phyloP scores from a whole-genome alignment of 2,329 filamentous ascomycete species.

The Malbranchea zuffiana region DNA sequence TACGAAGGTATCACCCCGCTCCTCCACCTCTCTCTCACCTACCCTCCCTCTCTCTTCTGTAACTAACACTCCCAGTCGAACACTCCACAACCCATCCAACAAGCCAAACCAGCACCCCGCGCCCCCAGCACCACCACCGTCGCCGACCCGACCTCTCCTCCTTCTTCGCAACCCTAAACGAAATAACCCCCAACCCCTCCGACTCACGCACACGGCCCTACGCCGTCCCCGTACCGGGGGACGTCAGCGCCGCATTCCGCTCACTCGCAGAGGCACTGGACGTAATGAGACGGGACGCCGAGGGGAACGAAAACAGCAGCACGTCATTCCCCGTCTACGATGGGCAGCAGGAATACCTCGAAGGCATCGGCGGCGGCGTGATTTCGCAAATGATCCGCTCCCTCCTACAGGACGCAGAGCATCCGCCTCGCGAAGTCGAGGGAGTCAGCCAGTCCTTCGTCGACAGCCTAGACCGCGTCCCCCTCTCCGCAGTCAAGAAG shows the following conservation, averaged over 20 bases:
- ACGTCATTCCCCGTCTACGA: conserved; percentile 30
- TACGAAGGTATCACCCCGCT: conserved; percentile 27
- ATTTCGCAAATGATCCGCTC: conserved; percentile 46
- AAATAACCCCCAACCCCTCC: conserved; percentile 44
- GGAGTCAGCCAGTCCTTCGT: conserved; percentile 53
- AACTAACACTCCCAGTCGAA: conserved; percentile 25
- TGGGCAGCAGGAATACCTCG: conserved; percentile 34
- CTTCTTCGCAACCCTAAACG: conserved; percentile 51
- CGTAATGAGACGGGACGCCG: conserved; percentile 42
- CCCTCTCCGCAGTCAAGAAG: conserved; percentile 43
- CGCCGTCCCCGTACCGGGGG: conserved; percentile 49
- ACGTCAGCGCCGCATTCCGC: conserved; percentile 50
- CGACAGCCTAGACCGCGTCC: conserved; percentile 48
- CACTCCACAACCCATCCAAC: conserved; percentile 29
- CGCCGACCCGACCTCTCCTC: conserved; percentile 54
- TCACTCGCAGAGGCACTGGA: conserved; percentile 51
- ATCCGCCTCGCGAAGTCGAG: conserved; percentile 49
- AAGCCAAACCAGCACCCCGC: conserved; percentile 17
- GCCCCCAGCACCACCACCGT: conserved; percentile 24
- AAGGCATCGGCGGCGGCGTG: conserved; percentile 30
- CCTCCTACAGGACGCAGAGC: conserved; percentile 46
- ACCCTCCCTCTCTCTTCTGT: neutral
- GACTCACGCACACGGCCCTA: conserved; percentile 44
- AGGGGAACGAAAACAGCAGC: conserved; percentile 21
- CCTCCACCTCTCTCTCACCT: neutral